Conservation (phyloP, 495 filamentous ascomycete genomes). For the Aspergillus bridgeri region DNA sequence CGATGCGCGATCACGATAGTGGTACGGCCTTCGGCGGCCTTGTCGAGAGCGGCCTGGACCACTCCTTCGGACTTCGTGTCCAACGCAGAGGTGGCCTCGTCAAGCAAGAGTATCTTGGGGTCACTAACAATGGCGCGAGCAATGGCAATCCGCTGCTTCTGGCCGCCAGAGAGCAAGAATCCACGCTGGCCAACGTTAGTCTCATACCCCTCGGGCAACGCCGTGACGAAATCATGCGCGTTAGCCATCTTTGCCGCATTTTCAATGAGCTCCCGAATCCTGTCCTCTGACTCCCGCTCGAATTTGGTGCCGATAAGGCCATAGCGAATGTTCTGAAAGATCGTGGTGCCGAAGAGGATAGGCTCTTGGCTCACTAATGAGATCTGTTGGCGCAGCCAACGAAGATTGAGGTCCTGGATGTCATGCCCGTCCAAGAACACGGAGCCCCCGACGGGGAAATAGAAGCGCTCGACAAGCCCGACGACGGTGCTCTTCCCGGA, state of each 20-base stretch:
- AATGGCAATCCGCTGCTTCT: conserved; percentile 91
- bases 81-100: conserved; percentile 93
- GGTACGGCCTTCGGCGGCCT: conserved; percentile 82
- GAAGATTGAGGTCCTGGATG: conserved; percentile 75
- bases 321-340: conserved; percentile 80
- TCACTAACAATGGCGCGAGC: conserved; percentile 89
- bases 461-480: conserved; percentile 89
- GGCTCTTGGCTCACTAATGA: conserved; percentile 82
- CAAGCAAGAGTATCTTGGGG: conserved; percentile 91
- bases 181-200: conserved; percentile 95
- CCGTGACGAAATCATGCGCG: conserved; percentile 83
- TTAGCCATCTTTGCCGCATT: conserved; percentile 88
- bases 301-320: conserved; percentile 83
- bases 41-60: conserved; percentile 89
- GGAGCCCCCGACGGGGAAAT: conserved; percentile 76
- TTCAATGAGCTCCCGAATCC: conserved; percentile 64
- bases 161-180: conserved; percentile 86
- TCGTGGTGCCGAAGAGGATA: conserved; percentile 71
- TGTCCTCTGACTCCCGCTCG: conserved; percentile 62
- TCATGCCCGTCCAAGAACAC: conserved; percentile 83
- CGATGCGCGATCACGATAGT: conserved; percentile 96
- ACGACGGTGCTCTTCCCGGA: conserved; percentile 92
- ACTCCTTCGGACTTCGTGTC: conserved; percentile 95
- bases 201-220: conserved; percentile 85
- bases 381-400: conserved; percentile 89